Percentiles rank a stretch among this genome's conserved stretches.
These are phyloP conservation scores for Hemerocallis citrina DNA, from an alignment of 106 monocot species.

Conservation along the genomic window DNA sequence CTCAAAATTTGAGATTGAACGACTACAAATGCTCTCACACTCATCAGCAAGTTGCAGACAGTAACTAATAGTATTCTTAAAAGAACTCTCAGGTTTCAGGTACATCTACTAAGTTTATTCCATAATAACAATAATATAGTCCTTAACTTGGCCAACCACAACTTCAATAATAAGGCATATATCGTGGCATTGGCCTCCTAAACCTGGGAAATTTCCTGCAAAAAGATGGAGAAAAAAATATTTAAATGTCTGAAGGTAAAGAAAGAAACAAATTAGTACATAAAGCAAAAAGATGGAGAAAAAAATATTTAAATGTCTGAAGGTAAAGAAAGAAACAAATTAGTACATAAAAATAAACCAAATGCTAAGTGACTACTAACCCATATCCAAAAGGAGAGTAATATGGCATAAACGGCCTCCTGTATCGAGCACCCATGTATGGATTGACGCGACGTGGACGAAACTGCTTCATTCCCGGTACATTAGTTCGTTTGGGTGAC, in stretches of 20 bases:
- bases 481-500: slow-evolving; percentile 54
- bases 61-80: too few species aligned
- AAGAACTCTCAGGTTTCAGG: too few species aligned
- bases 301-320: neutral
- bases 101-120: neutral
- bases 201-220: slow-evolving; percentile 70
- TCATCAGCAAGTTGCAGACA: too few species aligned
- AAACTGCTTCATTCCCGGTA: slow-evolving; percentile 74
- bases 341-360: neutral
- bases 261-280: neutral
- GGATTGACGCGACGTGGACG: slow-evolving; percentile 58
- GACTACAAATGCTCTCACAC: too few species aligned
- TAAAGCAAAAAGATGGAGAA: neutral
- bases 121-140: neutral
- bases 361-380: slow-evolving; percentile 16
- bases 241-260: neutral
- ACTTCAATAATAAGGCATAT: slow-evolving; percentile 40
- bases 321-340: neutral
- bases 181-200: slow-evolving; percentile 57
- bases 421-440: slow-evolving; percentile 38
- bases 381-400: slow-evolving; percentile 76
- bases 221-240: neutral
- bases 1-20: too few species aligned
- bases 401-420: slow-evolving; percentile 55
- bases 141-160: neutral